phyloP scores from a whole-genome alignment of 1,284 basidiomycete species.

The Austroboletus niveus region DNA sequence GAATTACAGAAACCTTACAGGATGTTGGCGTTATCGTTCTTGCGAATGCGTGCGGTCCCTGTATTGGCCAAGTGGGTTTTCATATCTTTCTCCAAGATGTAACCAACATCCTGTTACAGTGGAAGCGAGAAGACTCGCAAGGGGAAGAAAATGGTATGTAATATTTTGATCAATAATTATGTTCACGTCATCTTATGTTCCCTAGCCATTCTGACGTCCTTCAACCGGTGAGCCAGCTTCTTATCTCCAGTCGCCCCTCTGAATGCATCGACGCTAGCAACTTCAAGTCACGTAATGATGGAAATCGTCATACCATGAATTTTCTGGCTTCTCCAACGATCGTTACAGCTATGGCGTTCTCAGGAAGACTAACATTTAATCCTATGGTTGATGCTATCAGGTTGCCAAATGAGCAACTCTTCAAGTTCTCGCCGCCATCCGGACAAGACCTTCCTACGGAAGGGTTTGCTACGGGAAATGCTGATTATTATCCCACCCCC shows the following conservation, averaged over 20 bases:
- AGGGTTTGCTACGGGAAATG: slow-evolving; percentile 84
- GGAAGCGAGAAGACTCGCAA: slow-evolving; percentile 91
- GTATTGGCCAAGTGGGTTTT: slow-evolving; percentile 83
- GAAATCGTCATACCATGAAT: slow-evolving; percentile 95
- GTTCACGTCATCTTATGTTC: neutral
- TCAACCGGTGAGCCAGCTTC: slow-evolving; percentile 70
- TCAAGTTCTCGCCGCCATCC: slow-evolving; percentile 85
- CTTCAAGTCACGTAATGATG: slow-evolving; percentile 98
- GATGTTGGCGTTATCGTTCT: slow-evolving; percentile 90
- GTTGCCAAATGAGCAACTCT: slow-evolving; percentile 72
- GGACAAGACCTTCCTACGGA: slow-evolving; percentile 83
- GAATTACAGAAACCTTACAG: slow-evolving; percentile 78
- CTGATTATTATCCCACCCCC: slow-evolving; percentile 77
- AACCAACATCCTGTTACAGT: slow-evolving; percentile 43
- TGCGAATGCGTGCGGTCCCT: slow-evolving; percentile 98
- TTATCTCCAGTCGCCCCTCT: neutral
- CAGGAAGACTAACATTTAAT: slow-evolving; percentile 94
- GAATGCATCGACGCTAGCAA: slow-evolving; percentile 46
- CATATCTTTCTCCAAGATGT: neutral
- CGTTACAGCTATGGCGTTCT: slow-evolving; percentile 97
- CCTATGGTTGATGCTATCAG: slow-evolving; percentile 83
- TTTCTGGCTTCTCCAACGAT: slow-evolving; percentile 97
- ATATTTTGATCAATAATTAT: neutral
- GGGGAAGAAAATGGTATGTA: slow-evolving; percentile 88
- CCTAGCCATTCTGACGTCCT: slow-evolving; percentile 93